phyloP scores from a whole-genome alignment of 2,329 filamentous ascomycete species.

The Trichoderma asperellum region DNA sequence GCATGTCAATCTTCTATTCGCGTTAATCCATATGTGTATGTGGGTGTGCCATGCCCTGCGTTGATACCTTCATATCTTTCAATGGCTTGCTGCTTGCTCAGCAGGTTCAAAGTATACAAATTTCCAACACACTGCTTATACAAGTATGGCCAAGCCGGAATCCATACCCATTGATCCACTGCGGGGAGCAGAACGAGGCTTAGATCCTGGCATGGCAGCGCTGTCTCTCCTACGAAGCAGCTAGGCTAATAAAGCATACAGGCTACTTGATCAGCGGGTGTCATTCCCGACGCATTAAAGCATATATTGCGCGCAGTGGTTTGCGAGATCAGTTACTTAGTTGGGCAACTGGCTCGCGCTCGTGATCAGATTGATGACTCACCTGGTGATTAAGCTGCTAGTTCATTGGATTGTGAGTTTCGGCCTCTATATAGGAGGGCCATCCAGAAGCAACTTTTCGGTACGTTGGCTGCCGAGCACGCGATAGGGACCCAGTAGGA shows the following conservation, averaged over 20 bases:
- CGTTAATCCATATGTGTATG: not conserved
- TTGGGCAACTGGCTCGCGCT: not conserved
- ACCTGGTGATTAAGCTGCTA: not conserved
- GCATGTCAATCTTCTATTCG: not conserved
- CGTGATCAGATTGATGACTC: not conserved
- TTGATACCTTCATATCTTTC: not conserved
- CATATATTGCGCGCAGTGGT: not conserved
- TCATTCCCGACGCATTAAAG: not conserved
- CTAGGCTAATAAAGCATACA: not conserved
- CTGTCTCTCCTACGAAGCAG: not conserved
- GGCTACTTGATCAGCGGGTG: not conserved
- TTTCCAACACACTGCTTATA: not conserved
- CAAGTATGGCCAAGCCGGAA: too few species aligned
- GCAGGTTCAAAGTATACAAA: not conserved
- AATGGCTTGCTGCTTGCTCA: not conserved
- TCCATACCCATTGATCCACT: not conserved
- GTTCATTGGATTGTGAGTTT: not conserved
- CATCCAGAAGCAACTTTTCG: not conserved
- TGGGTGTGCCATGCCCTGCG: not conserved
- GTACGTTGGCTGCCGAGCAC: not conserved
- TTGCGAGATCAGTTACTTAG: not conserved
- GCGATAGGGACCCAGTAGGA: slow-evolving; percentile 16
- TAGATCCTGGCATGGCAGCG: slow-evolving; percentile 2
- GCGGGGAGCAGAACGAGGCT: slow-evolving; percentile 2
- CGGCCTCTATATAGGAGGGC: not conserved